Evolutionary conservation across 768 basidiomycete genomes (phyloP), one percentile per base, ranked within the genome.

Genomic region (Chlorophyllum brunneum): DNA sequence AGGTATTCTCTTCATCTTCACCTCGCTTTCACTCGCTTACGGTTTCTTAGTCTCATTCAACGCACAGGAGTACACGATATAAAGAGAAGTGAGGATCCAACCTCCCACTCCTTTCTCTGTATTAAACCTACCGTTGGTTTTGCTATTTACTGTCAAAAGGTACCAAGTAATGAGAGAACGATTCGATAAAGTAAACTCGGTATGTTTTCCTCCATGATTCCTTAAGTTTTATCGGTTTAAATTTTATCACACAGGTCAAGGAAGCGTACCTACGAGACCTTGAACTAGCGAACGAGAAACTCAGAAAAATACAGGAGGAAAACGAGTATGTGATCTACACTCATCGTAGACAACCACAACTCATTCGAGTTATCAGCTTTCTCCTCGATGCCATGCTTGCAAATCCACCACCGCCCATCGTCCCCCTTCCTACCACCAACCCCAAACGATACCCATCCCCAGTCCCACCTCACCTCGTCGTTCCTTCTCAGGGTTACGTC

Each of bases 331-430:
- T 31, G 27, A 13, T 20, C 43, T 13, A 24, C 18, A 13, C 22
- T 24, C 4, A 8, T 16, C 5, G 8, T 20, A 5, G 23, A 15
- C 10, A 20, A 26, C n/a, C 22, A 13, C n/a, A 16, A 11, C 39
- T 33, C 34, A n/a, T 39, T 20, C 26, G 26, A 16, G 13, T 11
- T 9, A 16, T 20, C 16, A 53, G 51, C 30, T 43, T 53, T 39
- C 51, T 53, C 34, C 51, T 53, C 10, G 51, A 53, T 38, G 51
- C 51, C 7, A 53, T 53, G 36, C 51, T 53, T 22, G 42, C 51
- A 15, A 46, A 39, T 39, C 44, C 51, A 22, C 42, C 43, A 37
- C 43, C 51, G 22, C 18, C 36, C 22, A 22, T 24, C 6, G 15
- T 8, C 15, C 29, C 26, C 18, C 8, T n/a, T 7, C 20, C 30